A percentile compares a stretch with the other conserved stretches of the same genome.
Conservation (phyloP, 192 early-diverging fungal genomes). For the Backusella luteola region DNA sequence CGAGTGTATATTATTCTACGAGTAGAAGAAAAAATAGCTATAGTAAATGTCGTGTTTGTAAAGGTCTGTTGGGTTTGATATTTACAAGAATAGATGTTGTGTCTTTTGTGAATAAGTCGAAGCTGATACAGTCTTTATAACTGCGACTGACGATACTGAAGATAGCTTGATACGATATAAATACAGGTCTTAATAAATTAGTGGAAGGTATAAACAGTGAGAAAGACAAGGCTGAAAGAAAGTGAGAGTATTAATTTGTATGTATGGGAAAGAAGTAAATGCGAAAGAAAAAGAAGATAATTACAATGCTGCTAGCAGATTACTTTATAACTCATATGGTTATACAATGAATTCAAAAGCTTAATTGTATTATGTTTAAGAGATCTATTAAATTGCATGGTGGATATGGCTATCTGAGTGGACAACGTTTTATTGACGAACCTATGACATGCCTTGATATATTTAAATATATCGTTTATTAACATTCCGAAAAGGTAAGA, state of each 20-base stretch:
- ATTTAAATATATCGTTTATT: not conserved
- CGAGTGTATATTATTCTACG: not conserved
- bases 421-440: not conserved
- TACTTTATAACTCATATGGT: not conserved
- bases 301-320: not conserved
- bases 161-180: not conserved
- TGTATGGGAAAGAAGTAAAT: not conserved
- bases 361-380: not conserved
- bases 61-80: not conserved
- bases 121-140: not conserved
- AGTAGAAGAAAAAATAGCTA: not conserved
- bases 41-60: no score
- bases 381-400: not conserved
- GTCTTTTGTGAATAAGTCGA: not conserved
- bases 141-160: not conserved
- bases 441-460: not conserved
- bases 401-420: not conserved
- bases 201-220: not conserved
- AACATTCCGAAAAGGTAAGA: no score
- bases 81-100: not conserved
- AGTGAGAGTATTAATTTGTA: not conserved
- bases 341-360: not conserved
- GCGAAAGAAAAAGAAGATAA: not conserved
- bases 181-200: not conserved
- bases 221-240: not conserved